Evolutionary conservation across 1,284 basidiomycete species (phyloP).

Genomic region (Malassezia arunalokei): DNA sequence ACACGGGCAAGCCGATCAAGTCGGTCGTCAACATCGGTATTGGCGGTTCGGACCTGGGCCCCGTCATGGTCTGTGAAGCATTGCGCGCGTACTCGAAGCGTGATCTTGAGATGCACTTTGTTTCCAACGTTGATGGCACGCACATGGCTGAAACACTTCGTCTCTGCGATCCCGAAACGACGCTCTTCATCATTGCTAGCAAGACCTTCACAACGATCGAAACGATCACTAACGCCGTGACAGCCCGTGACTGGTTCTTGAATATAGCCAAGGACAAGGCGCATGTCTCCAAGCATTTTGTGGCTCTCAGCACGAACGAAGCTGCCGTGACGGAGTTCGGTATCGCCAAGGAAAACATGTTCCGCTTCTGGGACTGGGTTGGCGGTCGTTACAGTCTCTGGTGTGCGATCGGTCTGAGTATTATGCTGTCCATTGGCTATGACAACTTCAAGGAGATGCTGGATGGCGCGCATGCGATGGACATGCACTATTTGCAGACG

Average conservation of each 20-base stretch:
- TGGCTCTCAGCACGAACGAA: slow-evolving; percentile 91
- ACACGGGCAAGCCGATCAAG: slow-evolving; percentile 87
- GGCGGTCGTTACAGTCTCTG: slow-evolving; percentile 95
- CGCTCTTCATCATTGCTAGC: slow-evolving; percentile 90
- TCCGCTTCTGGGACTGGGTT: slow-evolving; percentile 99
- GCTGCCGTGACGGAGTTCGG: slow-evolving; percentile 89
- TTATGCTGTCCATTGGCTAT: slow-evolving; percentile 81
- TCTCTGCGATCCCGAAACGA: slow-evolving; percentile 76
- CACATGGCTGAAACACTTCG: slow-evolving; percentile 82
- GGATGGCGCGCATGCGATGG: slow-evolving; percentile 90
- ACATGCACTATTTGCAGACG: slow-evolving; percentile 82
- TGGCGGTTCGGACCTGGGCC: slow-evolving; percentile 91
- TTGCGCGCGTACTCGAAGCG: slow-evolving; percentile 85
- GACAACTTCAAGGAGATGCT: slow-evolving; percentile 86
- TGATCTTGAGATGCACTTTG: slow-evolving; percentile 75
- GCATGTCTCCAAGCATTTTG: slow-evolving; percentile 97
- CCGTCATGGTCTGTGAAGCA: slow-evolving; percentile 97
- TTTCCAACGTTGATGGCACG: slow-evolving; percentile 96
- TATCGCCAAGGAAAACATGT: slow-evolving; percentile 87
- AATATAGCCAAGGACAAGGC: slow-evolving; percentile 58
- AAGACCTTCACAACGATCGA: slow-evolving; percentile 99
- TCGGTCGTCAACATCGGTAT: slow-evolving; percentile 98
- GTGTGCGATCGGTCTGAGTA: slow-evolving; percentile 92
- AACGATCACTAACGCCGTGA: slow-evolving; percentile 95
- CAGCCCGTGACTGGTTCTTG: slow-evolving; percentile 90